Conservation (phyloP, 768 basidiomycete species). For the Lentinula sp. region DNA sequence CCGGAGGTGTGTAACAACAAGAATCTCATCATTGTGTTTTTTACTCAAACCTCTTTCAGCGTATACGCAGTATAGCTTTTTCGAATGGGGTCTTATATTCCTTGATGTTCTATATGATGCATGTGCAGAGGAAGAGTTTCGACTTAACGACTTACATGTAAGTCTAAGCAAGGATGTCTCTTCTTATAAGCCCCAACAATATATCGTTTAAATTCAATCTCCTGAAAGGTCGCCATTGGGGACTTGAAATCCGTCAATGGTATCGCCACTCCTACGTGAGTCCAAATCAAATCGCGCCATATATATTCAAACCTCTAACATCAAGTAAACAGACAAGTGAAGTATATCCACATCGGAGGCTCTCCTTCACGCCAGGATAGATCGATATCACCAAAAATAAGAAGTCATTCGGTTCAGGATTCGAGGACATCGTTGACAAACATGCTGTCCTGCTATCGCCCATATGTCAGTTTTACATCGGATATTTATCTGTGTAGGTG, state of each 20-base stretch:
- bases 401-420: neutral
- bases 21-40: neutral
- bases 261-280: neutral
- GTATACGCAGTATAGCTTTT: conserved; percentile 81
- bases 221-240: neutral
- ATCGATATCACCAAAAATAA: neutral
- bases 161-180: conserved; percentile 1
- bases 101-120: conserved; percentile 73
- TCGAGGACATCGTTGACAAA: neutral
- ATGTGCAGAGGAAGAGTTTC: conserved; percentile 53
- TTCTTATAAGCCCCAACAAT: neutral
- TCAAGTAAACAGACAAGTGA: conserved; percentile 20
- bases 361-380: neutral
- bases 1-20: conserved; percentile 54
- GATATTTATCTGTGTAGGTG: conserved; percentile 59
- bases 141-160: conserved; percentile 1
- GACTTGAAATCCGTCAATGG: neutral
- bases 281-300: neutral
- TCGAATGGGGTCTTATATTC: conserved; percentile 81
- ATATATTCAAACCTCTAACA: neutral
- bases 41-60: conserved; percentile 35
- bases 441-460: neutral
- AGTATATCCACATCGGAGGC: conserved; percentile 34
- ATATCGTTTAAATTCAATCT: neutral
- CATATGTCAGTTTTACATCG: conserved; percentile 26